These are phyloP conservation scores for Dittrichia graveolens DNA, from an alignment of 129 eudicot genomes.

Conservation along the genomic window DNA sequence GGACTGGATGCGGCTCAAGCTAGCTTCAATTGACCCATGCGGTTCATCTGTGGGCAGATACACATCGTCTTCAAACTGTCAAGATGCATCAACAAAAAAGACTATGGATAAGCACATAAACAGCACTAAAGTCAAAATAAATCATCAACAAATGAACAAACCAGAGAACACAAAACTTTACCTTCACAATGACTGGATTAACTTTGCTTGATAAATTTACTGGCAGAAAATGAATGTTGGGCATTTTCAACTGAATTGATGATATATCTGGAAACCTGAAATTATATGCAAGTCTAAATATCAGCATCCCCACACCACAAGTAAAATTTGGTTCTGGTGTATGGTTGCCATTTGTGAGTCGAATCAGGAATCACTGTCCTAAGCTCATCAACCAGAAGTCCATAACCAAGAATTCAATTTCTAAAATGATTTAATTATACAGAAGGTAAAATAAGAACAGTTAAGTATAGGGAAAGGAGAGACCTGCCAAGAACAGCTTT, in stretches of 20 bases:
- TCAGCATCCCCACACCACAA: conserved; percentile 1
- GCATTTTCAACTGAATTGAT: conserved; percentile 84
- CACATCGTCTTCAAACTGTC: conserved; percentile 94
- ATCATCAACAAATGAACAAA: neutral
- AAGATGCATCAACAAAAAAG: conserved; percentile 17
- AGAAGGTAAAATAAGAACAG: neutral
- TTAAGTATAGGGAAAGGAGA: conserved; percentile 3
- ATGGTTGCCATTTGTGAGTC: no score
- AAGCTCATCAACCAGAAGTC: neutral
- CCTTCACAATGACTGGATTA: conserved; percentile 84
- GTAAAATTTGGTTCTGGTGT: no score
- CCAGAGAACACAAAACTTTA: conserved; percentile 23
- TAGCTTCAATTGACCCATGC: conserved; percentile 94
- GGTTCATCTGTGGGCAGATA: conserved; percentile 97
- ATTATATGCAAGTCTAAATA: conserved; percentile 16
- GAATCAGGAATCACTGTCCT: no score
- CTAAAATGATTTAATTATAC: neutral
- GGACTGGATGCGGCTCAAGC: conserved; percentile 68
- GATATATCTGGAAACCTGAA: conserved; percentile 74
- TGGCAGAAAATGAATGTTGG: conserved; percentile 93
- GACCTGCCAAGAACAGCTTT: conserved; percentile 89
- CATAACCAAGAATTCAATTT: neutral
- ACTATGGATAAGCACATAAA: conserved; percentile 12
- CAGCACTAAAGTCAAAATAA: neutral
- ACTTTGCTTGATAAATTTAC: conserved; percentile 82